phyloP scores from a whole-genome alignment of 2,329 filamentous ascomycete genomes.

The Aureobasidium sp. region DNA sequence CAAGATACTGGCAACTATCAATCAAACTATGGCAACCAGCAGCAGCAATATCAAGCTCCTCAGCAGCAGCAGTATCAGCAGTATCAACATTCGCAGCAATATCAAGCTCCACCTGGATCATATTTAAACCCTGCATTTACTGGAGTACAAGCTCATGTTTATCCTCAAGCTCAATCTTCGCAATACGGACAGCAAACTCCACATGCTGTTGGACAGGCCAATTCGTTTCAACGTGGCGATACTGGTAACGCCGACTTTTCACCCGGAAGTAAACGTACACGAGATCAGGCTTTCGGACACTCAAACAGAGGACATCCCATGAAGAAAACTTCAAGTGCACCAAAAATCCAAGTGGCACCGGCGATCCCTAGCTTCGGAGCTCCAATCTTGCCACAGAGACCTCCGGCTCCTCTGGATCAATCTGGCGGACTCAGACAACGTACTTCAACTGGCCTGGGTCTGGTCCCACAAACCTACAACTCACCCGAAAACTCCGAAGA shows the following conservation, averaged over 20 bases:
- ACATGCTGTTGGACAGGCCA: not conserved
- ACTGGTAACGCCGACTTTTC: not conserved
- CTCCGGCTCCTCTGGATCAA: slow-evolving; percentile 16
- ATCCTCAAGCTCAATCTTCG: not conserved
- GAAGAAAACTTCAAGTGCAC: slow-evolving; percentile 16
- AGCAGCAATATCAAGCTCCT: not conserved
- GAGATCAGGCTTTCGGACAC: slow-evolving; percentile 10
- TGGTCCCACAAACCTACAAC: slow-evolving; percentile 46
- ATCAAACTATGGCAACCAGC: slow-evolving; percentile 3
- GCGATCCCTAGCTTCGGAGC: slow-evolving; percentile 29
- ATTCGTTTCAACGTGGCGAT: not conserved
- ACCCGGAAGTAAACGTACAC: slow-evolving; percentile 6
- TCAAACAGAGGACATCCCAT: slow-evolving; percentile 16
- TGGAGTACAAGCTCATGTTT: not conserved
- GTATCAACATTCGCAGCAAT: not conserved
- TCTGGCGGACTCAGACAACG: slow-evolving; percentile 52
- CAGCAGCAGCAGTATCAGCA: not conserved
- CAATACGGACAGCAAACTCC: slow-evolving; percentile 1
- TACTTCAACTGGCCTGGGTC: slow-evolving; percentile 63
- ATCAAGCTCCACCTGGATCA: slow-evolving; percentile 24
- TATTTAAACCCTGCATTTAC: slow-evolving; percentile 26
- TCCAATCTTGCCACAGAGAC: slow-evolving; percentile 19
- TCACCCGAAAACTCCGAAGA: slow-evolving; percentile 19
- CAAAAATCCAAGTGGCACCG: slow-evolving; percentile 23
- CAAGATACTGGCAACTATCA: slow-evolving; percentile 9